Evolutionary conservation across 768 basidiomycete species (phyloP), one percentile per base, ranked within the genome.

Genomic region (Hygrophoropsis aurantiaca): DNA sequence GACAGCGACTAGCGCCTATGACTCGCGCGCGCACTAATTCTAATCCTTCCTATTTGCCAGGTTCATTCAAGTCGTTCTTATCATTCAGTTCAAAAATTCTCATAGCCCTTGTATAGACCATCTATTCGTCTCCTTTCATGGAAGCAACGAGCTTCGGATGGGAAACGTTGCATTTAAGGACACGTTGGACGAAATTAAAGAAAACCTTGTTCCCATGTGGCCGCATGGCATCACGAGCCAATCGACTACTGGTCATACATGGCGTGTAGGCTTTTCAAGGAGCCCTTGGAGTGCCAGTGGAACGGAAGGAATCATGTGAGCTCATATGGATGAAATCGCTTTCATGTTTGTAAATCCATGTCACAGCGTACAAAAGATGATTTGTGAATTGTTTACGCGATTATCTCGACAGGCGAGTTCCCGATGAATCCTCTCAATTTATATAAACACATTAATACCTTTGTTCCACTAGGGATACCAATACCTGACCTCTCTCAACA

Each of bases 201-300:
- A 75, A 33, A 62, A 68, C 3, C 72, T 90, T 19, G 70, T 82
- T 54, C 76, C 78, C 11, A 67, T 83, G 59, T 90, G 87, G 87
- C 77, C 78, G 19, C 74, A 79, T n/a, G 87, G 87, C 1, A 65
- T 84, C 37, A 75, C 50, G 57, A 71, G 33, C 58, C 72, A 49
- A 54, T 62, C 34, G 69, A 73, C 43, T 60, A 74, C 56, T 65
- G 26, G 11, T 2, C 54, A 64, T 26, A 54, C 64, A n/a, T 87
- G 84, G 77, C 75, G 75, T 34, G 77, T 85, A n/a, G 74, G 70
- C 15, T 87, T 90, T 54, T 68, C 71, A 48, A 80, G 79, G 50
- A 70, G 74, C n/a, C 87, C 87, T 4, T 90, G 87, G 87, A 75
- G 72, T 39, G 70, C 80, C 51, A 69, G 68, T 34, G 84, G 84